Evolutionary conservation across 176 grass and related monocot species (phyloP), one percentile per base, ranked within the genome.

Genomic region (Zoysia japonica): DNA sequence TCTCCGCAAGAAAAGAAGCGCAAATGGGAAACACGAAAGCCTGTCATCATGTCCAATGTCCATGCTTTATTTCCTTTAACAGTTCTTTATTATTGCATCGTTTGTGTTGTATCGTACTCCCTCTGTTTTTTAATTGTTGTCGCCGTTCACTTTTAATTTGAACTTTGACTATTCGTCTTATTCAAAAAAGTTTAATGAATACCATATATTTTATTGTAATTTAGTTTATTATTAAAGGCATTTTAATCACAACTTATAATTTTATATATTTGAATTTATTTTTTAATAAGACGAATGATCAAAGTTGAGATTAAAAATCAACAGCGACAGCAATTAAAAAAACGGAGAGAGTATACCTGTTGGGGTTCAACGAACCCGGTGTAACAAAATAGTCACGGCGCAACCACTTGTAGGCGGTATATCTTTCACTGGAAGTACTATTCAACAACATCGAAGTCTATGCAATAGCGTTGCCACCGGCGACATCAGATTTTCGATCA

Each of bases 391-490:
- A n/a, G 71, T 51, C 59, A 88, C 71, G 77, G 71, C 50, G 28
- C 11, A 55, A 85, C 66, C 57, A 83, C 41, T 67, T 85, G 65
- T 85, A 84, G 71, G 59, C 20, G 65, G 50, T 85, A 65, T 72
- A 85, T 81, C 64, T 89, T 89, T 85, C 50, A 70, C 16, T 71
- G 59, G 59, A 71, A 81, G 78, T 81, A 89, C 67, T 85, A 85
- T 89, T 76, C 56, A 85, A 85, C 77, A 87, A 54, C 54, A 85
- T 70, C 47, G 65, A 71, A 67, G 55, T 61, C 70, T 85, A 75
- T 48, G 65, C 82, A 85, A 68, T 47, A 49, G 12, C 47, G 47
- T 41, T 80, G 61, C 84, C 36, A 79, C 35, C 45, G 40, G 68
- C 46, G 49, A 39, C 36, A 72, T 12, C 13, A 11, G 11, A 38